Percentiles rank a stretch among this genome's conserved stretches.
Conservation (phyloP, 495 filamentous ascomycete genomes). For the Penicillium desertorum region DNA sequence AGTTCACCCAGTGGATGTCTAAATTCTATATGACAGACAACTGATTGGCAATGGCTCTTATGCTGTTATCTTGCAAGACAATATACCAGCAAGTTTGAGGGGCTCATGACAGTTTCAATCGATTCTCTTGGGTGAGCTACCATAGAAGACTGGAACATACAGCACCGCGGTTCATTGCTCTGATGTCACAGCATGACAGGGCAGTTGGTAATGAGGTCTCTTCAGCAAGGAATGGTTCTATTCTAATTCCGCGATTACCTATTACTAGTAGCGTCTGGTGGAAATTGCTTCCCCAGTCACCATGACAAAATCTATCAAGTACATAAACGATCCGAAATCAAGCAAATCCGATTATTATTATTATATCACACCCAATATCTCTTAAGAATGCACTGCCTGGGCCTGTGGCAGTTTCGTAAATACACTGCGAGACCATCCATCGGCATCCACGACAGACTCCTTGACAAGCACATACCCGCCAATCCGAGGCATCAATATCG, state of each 20-base stretch:
- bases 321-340: background rate
- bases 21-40: conserved; percentile 28
- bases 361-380: background rate
- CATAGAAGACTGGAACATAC: conserved; percentile 51
- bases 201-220: background rate
- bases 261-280: background rate
- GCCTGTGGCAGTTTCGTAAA: conserved; percentile 33
- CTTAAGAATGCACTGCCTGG: conserved; percentile 1
- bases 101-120: conserved; percentile 38
- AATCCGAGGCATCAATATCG: conserved; percentile 51
- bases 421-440: conserved; percentile 51
- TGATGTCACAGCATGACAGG: conserved; percentile 13
- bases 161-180: conserved; percentile 13
- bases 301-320: background rate
- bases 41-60: conserved; percentile 28
- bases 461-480: conserved; percentile 60
- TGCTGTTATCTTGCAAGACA: conserved; percentile 40
- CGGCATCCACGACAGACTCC: conserved; percentile 56
- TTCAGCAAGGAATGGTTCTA: background rate
- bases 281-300: background rate
- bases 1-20: conserved; percentile 36
- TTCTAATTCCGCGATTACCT: background rate
- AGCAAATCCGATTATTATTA: background rate
- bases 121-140: conserved; percentile 44
- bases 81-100: conserved; percentile 52